Evolutionary conservation across 2,329 filamentous ascomycete species (phyloP).

Genomic region (Chalaropsis ovoidea): DNA sequence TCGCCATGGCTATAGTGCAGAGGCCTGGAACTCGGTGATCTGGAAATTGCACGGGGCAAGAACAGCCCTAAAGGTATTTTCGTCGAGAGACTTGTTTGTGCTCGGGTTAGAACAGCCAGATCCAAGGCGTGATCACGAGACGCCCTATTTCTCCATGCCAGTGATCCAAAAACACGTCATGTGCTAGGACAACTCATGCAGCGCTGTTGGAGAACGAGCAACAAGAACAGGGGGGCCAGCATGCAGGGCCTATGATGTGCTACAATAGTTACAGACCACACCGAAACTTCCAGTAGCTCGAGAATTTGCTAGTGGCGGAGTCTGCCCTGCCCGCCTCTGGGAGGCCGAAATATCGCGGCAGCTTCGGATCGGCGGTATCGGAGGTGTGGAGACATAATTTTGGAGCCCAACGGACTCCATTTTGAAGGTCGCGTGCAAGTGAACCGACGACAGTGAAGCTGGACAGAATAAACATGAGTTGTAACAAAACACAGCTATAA

Average conservation of each 20-base stretch:
- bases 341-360: neutral
- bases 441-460: neutral
- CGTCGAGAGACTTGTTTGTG: neutral
- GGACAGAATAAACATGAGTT: neutral
- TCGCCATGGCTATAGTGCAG: neutral
- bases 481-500: neutral
- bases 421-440: neutral
- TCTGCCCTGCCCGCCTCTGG: neutral
- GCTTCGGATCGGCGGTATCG: neutral
- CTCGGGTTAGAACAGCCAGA: neutral
- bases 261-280: neutral
- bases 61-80: neutral
- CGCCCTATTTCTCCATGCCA: slow-evolving; percentile 9
- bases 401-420: neutral
- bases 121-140: neutral
- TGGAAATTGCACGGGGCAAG: neutral
- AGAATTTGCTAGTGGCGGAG: neutral
- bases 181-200: slow-evolving; percentile 13
- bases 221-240: neutral
- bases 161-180: slow-evolving; percentile 7
- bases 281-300: neutral
- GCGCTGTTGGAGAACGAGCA: neutral
- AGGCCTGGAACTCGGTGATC: neutral
- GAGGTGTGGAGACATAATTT: neutral
- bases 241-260: neutral